Evolutionary conservation across 345 rosid genomes (phyloP), one percentile per base, ranked within the genome.

Genomic region (Lumnitzera racemosa): DNA sequence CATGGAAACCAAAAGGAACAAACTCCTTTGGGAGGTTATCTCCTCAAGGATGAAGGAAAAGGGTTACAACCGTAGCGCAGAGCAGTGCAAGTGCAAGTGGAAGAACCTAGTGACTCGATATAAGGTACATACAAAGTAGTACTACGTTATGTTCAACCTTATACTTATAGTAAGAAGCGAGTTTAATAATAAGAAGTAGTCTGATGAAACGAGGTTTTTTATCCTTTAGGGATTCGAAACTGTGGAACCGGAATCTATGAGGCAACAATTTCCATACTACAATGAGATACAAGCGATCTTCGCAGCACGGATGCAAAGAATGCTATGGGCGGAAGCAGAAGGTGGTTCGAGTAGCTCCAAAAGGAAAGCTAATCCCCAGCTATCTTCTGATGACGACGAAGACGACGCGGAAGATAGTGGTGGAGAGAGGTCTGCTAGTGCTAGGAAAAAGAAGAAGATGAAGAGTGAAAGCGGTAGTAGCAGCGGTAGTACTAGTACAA

Each of bases 71-170:
- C 99, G 99, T 24, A 94, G 96, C 73, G 72, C 96, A 49, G 99
- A 90, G 57, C 99, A 94, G 97, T 94, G 99, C 90, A 94, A 90
- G 80, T 94, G 97, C 85, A 94, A 94, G 79, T 94, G 99, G 99
- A 94, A 94, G 64, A 94, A 94, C 72, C 96, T 94, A 49, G 90
- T 90, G 56, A 94, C 99, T 47, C 91, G 99, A 59, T 90, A 84
- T 63, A 94, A 90, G 97, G 99, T 92, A 70, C 23, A 55, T 65
- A 12, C 24, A 31, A n/a, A 3, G 15, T 5, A 14, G 1, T 13
- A 8, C 15, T 56, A 29, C 11, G 59, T 15, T 8, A 15, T 36
- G 9, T 13, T 56, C 58, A 12, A 24, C 17, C 20, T n/a, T 58
- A 20, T 58, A 47, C 49, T 12, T 47, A 24, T 13, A 12, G 3